phyloP scores from a whole-genome alignment of 2,329 filamentous ascomycete species.

The Westerdykella ornata region DNA sequence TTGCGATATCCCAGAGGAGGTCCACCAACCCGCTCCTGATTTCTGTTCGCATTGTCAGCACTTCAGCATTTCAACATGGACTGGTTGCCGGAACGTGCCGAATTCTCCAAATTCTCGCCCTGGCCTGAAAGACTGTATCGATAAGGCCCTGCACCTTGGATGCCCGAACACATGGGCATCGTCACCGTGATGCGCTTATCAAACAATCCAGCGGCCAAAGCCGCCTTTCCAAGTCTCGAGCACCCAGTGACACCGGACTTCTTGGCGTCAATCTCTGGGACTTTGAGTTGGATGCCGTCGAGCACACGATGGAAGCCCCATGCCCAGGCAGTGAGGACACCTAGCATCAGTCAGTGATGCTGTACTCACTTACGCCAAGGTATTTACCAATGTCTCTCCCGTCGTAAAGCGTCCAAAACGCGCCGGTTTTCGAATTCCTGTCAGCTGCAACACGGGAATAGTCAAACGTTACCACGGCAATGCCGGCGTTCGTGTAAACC shows the following conservation, averaged over 20 bases:
- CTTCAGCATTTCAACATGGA: not conserved
- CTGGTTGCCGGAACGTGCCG: constrained; percentile 10
- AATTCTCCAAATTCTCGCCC: constrained; percentile 39
- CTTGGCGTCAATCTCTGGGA: constrained; percentile 32
- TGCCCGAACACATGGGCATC: constrained; percentile 33
- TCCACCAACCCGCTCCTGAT: constrained; percentile 34
- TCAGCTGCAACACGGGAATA: constrained; percentile 46
- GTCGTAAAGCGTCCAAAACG: constrained; percentile 47
- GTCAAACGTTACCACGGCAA: constrained; percentile 47
- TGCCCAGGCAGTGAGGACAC: constrained; percentile 33
- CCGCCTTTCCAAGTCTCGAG: constrained; percentile 33
- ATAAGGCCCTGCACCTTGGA: constrained; percentile 34
- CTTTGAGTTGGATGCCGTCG: constrained; percentile 32
- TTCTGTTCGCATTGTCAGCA: constrained; percentile 15
- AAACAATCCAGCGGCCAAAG: constrained; percentile 32
- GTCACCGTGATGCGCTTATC: constrained; percentile 34
- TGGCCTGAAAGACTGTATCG: constrained; percentile 42
- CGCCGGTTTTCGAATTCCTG: constrained; percentile 46
- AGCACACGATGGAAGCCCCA: constrained; percentile 37
- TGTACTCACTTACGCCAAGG: not conserved
- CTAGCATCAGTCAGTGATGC: constrained; percentile 9
- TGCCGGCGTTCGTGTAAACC: constrained; percentile 44
- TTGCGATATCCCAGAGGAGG: constrained; percentile 27
- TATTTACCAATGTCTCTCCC: constrained; percentile 44
- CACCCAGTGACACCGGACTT: constrained; percentile 34